phyloP scores from a whole-genome alignment of 352 stramenopile genomes.

The Phytophthora ramorum region DNA sequence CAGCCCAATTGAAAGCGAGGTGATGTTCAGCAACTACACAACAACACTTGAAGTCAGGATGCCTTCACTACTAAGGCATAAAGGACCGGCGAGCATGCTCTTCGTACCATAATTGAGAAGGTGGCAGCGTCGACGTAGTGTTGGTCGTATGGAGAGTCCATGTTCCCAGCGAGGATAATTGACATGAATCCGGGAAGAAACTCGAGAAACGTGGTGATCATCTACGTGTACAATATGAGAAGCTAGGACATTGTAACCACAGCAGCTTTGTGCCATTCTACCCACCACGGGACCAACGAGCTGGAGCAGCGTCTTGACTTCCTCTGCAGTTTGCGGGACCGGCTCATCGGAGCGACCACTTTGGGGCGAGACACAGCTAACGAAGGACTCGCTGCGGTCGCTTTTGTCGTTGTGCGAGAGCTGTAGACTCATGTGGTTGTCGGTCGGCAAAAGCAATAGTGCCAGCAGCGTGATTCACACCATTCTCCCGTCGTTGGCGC shows the following conservation, averaged over 20 bases:
- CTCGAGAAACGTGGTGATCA: neutral
- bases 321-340: neutral
- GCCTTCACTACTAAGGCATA: neutral
- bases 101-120: slow-evolving; percentile 1
- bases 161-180: neutral
- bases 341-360: neutral
- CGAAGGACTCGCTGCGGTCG: slow-evolving; percentile 7
- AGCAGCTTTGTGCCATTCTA: neutral
- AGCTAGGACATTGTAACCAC: neutral
- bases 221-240: neutral
- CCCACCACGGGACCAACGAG: neutral
- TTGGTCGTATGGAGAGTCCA: neutral
- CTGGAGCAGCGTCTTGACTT: neutral
- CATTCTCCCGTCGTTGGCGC: neutral
- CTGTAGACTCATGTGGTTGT: slow-evolving; percentile 1
- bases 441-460: neutral
- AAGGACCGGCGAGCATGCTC: no score
- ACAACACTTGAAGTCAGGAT: neutral
- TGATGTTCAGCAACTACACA: neutral
- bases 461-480: neutral
- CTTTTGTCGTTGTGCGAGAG: neutral
- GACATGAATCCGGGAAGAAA: neutral
- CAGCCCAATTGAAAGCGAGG: slow-evolving; percentile 50
- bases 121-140: neutral
- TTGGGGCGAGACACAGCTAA: neutral